These are phyloP conservation scores for Plasmodium inui DNA, from an alignment of 169 alveolate species.

Conservation along the genomic window DNA sequence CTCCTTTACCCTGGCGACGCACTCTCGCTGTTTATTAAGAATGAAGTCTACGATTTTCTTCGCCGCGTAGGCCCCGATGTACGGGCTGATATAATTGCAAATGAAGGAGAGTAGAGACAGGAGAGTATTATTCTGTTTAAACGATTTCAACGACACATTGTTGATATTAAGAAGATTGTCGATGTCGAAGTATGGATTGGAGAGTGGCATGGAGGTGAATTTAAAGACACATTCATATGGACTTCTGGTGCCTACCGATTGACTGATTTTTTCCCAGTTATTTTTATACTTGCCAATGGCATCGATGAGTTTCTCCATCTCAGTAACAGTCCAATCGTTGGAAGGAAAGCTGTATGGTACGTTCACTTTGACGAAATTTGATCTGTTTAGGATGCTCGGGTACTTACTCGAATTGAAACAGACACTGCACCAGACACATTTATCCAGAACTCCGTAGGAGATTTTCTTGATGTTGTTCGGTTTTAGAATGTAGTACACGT, in stretches of 20 bases:
- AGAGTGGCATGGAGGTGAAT: conserved; percentile 65
- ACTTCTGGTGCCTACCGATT: conserved; percentile 31
- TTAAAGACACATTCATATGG: conserved; percentile 64
- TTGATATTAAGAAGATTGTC: conserved; percentile 30
- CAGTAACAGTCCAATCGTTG: conserved; percentile 34
- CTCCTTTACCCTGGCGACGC: background rate
- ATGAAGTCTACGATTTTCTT: conserved; percentile 58
- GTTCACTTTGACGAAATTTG: conserved; percentile 60
- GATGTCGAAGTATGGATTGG: conserved; percentile 59
- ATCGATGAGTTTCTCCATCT: conserved; percentile 50
- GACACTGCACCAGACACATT: conserved; percentile 52
- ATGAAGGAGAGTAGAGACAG: conserved; percentile 55
- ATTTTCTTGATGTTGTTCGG: conserved; percentile 58
- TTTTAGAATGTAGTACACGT: conserved; percentile 37
- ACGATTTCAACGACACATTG: conserved; percentile 18
- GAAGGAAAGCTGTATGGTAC: conserved; percentile 12
- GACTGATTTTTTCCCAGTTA: conserved; percentile 55
- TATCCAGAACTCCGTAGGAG: conserved; percentile 58
- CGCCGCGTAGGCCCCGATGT: conserved; percentile 71
- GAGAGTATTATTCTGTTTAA: conserved; percentile 57
- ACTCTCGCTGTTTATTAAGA: conserved; percentile 28
- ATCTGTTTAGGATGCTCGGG: conserved; percentile 49
- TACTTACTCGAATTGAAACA: conserved; percentile 44
- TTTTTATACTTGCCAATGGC: conserved; percentile 48
- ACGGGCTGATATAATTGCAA: conserved; percentile 67